Percentiles rank a stretch among this genome's conserved stretches.
Conservation (phyloP, 1,139 yeast species). For the Geotrichum fermentans region DNA sequence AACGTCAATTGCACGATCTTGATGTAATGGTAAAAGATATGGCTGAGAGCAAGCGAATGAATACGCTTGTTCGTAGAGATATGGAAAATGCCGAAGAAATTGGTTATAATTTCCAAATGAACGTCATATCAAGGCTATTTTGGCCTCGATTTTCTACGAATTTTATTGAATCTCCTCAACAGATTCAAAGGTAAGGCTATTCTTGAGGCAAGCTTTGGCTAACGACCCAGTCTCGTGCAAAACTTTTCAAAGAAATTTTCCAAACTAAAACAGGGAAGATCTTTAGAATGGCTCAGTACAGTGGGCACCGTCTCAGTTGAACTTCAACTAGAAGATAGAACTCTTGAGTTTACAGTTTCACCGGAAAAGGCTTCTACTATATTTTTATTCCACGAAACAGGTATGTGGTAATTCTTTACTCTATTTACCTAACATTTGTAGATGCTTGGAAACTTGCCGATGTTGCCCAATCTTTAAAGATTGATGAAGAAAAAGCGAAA, state of each 20-base stretch:
- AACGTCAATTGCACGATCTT: slow-evolving; percentile 55
- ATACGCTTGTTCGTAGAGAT: slow-evolving; percentile 29
- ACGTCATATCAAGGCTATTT: slow-evolving; percentile 40
- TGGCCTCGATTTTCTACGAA: slow-evolving; percentile 50
- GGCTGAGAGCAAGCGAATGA: slow-evolving; percentile 32
- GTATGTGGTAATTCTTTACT: slow-evolving; percentile 17
- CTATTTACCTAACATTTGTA: neutral
- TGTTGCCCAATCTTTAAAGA: slow-evolving; percentile 24
- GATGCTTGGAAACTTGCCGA: slow-evolving; percentile 18
- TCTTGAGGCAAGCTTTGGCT: slow-evolving; percentile 39
- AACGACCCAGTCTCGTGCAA: slow-evolving; percentile 50
- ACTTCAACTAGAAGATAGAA: slow-evolving; percentile 48
- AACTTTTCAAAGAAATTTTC: slow-evolving; percentile 46
- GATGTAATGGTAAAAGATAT: slow-evolving; percentile 87
- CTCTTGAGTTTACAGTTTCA: slow-evolving; percentile 47
- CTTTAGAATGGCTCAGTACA: slow-evolving; percentile 52
- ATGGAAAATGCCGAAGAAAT: neutral
- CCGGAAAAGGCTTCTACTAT: slow-evolving; percentile 71
- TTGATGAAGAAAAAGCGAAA: slow-evolving; percentile 31
- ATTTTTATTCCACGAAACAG: slow-evolving; percentile 46
- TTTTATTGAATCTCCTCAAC: slow-evolving; percentile 46
- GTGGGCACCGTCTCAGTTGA: slow-evolving; percentile 61
- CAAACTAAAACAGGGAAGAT: slow-evolving; percentile 51
- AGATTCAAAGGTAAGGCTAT: slow-evolving; percentile 31
- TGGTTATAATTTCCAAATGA: slow-evolving; percentile 29